Base-by-base conservation (phyloP, 1,284 basidiomycete genomes). In the Rhodotorula sp. region DNA sequence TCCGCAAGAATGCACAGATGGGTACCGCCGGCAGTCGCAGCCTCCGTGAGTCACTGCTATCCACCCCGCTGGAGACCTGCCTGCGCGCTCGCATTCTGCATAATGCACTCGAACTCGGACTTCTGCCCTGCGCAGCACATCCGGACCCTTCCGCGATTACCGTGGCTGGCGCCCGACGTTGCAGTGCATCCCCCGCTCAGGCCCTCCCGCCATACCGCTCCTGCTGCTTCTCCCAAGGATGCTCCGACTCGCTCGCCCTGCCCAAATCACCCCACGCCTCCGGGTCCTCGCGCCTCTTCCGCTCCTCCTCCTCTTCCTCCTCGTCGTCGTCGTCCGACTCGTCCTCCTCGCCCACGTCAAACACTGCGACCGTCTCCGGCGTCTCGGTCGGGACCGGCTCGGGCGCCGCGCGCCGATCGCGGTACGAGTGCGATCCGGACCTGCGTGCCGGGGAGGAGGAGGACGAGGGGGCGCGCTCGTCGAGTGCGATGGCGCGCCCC, bases 271-370 rank as follows among this genome's bases (percentile, higher is more conserved):
- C 73, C 64, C 59, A 64, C 17, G 46, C 51, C 29, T 74, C 70
- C 3, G 67, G 62, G 34, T 71, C 69, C 2, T 66, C 65, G 58
- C 62, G 32, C 12, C 32, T 29, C 44, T 17, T 21, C 21, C 22
- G 12, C 50, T 21, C 61, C 61, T 62, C 37, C 22, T 54, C n/a
- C 6, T 36, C 55, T n/a, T 51, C 53, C 0, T 53, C 57, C 12
- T 53, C 61, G 0, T 66, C 67, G 3, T 53, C 61, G 0, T 66
- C 67, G 3, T 69, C 64, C n/a, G 55, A 36, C 9, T 69, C 66
- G 39, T 71, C 66, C 17, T 75, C 71, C 37, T 73, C 74, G 5
- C 72, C 74, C 4, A 76, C 68, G 50, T 76, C 72, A 29, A 76
- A 73, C 50, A 76, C 67, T 13, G 64, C 55, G 3, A 62, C 59